Conservation (phyloP, 1,284 basidiomycete genomes). For the Cutaneotrichosporon spelunceum region DNA sequence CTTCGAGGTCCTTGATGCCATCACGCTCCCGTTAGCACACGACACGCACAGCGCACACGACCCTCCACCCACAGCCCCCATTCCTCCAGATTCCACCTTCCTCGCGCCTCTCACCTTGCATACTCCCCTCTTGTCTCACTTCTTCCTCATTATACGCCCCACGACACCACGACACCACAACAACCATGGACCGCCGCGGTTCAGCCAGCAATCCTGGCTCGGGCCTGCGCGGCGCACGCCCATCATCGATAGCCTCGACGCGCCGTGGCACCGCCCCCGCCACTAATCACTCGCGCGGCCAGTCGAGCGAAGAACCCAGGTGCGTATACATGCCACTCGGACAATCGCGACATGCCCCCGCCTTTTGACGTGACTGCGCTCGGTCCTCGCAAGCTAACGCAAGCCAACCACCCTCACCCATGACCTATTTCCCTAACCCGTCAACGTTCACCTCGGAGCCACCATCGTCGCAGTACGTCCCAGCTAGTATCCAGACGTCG, state of each 20-base stretch:
- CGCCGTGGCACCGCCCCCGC: background rate
- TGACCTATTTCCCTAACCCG: slow-evolving; percentile 48
- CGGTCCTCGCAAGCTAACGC: background rate
- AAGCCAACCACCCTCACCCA: slow-evolving; percentile 37
- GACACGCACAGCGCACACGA: background rate
- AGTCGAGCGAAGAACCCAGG: slow-evolving; percentile 20
- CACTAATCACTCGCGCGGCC: slow-evolving; percentile 14
- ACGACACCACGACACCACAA: background rate
- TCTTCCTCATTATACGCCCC: background rate
- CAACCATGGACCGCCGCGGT: background rate
- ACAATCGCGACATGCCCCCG: background rate
- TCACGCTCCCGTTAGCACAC: background rate
- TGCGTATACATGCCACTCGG: background rate
- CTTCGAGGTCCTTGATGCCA: background rate
- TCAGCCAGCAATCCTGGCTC: slow-evolving; percentile 7
- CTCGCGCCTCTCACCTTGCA: background rate
- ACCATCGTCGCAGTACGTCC: slow-evolving; percentile 5
- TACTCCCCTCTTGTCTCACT: background rate
- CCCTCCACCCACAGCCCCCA: background rate
- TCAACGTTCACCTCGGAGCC: slow-evolving; percentile 35
- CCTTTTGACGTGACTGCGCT: background rate
- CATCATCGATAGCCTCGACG: slow-evolving; percentile 15
- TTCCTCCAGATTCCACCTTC: background rate
- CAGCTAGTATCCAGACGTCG: slow-evolving; percentile 19
- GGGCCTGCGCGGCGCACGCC: slow-evolving; percentile 4